Evolutionary conservation across 805 yeast genomes (phyloP).

Genomic region (Kodamaea fukazawae): DNA sequence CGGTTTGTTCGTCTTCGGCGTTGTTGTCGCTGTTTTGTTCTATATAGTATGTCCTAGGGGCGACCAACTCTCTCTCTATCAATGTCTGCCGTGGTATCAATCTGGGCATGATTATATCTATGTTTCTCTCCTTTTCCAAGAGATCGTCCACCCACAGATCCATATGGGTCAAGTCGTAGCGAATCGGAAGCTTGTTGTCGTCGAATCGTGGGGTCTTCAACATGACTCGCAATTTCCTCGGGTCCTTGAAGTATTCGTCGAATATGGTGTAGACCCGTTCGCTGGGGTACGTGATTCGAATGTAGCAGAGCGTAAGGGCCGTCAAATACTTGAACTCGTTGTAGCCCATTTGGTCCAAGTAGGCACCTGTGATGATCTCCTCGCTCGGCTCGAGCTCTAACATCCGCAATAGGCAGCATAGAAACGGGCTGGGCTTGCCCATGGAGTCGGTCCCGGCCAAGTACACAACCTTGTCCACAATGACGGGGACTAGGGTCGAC

Average conservation of each 20-base stretch:
- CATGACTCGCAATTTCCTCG: constrained; percentile 56
- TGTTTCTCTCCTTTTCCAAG: constrained; percentile 53
- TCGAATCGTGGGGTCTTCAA: constrained; percentile 28
- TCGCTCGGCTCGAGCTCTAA: constrained; percentile 70
- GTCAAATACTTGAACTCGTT: constrained; percentile 69
- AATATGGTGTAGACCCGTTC: constrained; percentile 48
- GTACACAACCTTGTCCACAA: constrained; percentile 34
- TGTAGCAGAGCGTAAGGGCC: constrained; percentile 65
- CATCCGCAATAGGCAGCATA: constrained; percentile 74
- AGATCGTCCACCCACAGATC: constrained; percentile 75
- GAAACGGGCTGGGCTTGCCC: constrained; percentile 65
- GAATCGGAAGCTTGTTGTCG: constrained; percentile 21
- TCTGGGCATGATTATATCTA: constrained; percentile 74
- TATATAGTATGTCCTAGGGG: constrained; percentile 37
- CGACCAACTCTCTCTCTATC: constrained; percentile 42
- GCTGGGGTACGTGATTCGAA: constrained; percentile 42
- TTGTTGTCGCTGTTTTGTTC: constrained; percentile 20
- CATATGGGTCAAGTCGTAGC: constrained; percentile 46
- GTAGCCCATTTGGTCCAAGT: constrained; percentile 53
- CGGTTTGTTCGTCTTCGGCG: constrained; percentile 20
- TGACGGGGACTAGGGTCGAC: constrained; percentile 35
- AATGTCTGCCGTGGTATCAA: constrained; percentile 41
- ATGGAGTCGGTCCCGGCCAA: constrained; percentile 59
- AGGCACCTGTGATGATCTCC: constrained; percentile 50
- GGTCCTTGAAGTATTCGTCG: constrained; percentile 60